Evolutionary conservation across 345 rosid genomes (phyloP).

Genomic region (Citrus mangshanensis): DNA sequence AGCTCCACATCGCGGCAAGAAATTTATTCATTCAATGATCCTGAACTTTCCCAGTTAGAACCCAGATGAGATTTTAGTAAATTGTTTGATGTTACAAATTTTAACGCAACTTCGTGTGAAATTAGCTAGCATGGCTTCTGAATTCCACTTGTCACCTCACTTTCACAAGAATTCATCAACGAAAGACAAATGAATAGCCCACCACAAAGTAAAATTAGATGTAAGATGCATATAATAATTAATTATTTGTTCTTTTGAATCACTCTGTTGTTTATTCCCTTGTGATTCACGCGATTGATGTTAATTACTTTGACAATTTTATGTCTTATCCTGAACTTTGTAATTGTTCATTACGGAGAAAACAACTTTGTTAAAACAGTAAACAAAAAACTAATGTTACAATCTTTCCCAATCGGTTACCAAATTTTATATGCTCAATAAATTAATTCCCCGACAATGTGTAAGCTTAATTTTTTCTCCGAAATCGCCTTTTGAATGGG

Average conservation of each 20-base stretch:
- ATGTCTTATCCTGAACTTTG: neutral
- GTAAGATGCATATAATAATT: neutral
- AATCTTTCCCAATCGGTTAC: neutral
- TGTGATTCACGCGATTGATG: neutral
- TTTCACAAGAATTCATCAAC: neutral
- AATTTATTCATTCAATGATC: slow-evolving; percentile 23
- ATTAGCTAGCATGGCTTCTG: neutral
- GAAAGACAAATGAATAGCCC: slow-evolving; percentile 8
- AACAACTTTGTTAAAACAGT: neutral
- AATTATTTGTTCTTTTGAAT: neutral
- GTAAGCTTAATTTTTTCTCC: neutral
- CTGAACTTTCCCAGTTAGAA: slow-evolving; percentile 22
- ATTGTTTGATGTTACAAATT: neutral
- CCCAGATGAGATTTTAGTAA: slow-evolving; percentile 21
- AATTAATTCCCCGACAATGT: neutral
- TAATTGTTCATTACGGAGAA: neutral
- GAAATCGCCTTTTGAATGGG: neutral
- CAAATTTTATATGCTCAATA: neutral
- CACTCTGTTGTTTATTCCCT: neutral
- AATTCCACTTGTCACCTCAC: slow-evolving; percentile 8
- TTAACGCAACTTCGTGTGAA: neutral
- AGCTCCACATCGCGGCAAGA: slow-evolving; percentile 7
- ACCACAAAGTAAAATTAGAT: neutral
- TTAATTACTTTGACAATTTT: neutral
- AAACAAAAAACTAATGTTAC: neutral